These are phyloP conservation scores for Macaranga tanarius DNA, from an alignment of 441 rosid species.

Conservation along the genomic window DNA sequence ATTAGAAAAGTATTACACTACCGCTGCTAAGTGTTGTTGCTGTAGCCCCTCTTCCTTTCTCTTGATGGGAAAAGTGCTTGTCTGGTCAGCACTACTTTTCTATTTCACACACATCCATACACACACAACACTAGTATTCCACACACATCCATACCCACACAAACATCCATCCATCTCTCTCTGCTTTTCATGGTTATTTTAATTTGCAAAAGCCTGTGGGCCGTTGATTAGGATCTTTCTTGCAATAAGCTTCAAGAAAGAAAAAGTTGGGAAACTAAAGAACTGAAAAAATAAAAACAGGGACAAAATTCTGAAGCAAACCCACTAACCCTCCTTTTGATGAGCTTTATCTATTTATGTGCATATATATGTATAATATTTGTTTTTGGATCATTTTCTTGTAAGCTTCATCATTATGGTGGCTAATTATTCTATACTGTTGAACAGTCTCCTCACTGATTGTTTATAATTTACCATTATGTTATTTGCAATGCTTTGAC, in stretches of 20 bases:
- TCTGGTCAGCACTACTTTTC: slow-evolving; percentile 45
- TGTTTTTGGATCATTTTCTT: slow-evolving; percentile 30
- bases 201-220: slow-evolving; percentile 25
- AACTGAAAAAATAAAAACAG: slow-evolving; percentile 16
- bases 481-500: slow-evolving; percentile 35
- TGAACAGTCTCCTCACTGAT: slow-evolving; percentile 32
- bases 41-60: slow-evolving; percentile 23
- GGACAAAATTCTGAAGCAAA: slow-evolving; percentile 16
- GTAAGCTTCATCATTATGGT: slow-evolving; percentile 30
- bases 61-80: slow-evolving; percentile 46
- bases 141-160: background rate
- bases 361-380: background rate
- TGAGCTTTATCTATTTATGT: slow-evolving; percentile 24
- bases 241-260: slow-evolving; percentile 28
- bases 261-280: slow-evolving; percentile 21
- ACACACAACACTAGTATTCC: too few species aligned
- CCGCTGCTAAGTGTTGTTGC: slow-evolving; percentile 12
- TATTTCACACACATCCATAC: slow-evolving; percentile 22
- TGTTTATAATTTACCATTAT: slow-evolving; percentile 23
- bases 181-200: slow-evolving; percentile 51
- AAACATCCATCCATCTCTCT: slow-evolving; percentile 21
- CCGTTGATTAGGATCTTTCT: slow-evolving; percentile 38
- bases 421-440: slow-evolving; percentile 29
- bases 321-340: slow-evolving; percentile 40
- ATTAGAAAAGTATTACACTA: slow-evolving; percentile 32